phyloP scores from a whole-genome alignment of 1,284 basidiomycete species.

The Fereydounia khargensis region DNA sequence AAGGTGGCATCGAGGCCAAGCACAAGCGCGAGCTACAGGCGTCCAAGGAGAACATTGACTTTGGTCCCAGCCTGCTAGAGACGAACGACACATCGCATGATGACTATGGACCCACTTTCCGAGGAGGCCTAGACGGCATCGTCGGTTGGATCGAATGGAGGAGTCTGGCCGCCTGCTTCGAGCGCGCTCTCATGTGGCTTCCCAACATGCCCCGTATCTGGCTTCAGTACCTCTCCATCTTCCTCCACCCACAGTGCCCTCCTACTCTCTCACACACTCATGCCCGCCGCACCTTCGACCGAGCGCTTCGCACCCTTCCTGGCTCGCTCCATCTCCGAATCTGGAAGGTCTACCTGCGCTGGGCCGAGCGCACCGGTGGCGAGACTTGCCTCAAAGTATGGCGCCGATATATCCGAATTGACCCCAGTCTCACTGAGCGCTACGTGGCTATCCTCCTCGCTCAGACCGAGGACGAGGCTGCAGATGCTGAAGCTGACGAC shows the following conservation, averaged over 20 bases:
- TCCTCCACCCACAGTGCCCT: conserved; percentile 87
- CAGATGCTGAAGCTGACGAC: conserved; percentile 18
- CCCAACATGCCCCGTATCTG: conserved; percentile 91
- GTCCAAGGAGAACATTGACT: conserved; percentile 65
- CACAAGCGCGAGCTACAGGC: conserved; percentile 58
- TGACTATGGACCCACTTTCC: conserved; percentile 72
- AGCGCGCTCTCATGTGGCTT: conserved; percentile 89
- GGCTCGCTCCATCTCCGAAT: conserved; percentile 90
- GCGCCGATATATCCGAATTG: conserved; percentile 75
- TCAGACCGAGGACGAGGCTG: conserved; percentile 23
- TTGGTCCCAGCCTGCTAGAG: conserved; percentile 50
- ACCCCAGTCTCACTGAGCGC: conserved; percentile 54
- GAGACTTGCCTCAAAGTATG: conserved; percentile 81
- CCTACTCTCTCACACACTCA: conserved; percentile 80
- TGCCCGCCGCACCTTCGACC: conserved; percentile 88
- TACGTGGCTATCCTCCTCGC: conserved; percentile 49
- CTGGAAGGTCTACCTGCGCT: conserved; percentile 91
- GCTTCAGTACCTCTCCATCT: conserved; percentile 86
- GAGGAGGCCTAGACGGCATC: conserved; percentile 77
- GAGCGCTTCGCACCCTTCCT: conserved; percentile 86
- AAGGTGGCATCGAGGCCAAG: conserved; percentile 57
- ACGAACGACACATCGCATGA: conserved; percentile 64
- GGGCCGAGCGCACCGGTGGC: conserved; percentile 84
- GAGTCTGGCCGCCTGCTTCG: conserved; percentile 79
- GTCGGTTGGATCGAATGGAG: conserved; percentile 96